phyloP scores from a whole-genome alignment of 2,329 filamentous ascomycete species.

The Thelonectria rubi region DNA sequence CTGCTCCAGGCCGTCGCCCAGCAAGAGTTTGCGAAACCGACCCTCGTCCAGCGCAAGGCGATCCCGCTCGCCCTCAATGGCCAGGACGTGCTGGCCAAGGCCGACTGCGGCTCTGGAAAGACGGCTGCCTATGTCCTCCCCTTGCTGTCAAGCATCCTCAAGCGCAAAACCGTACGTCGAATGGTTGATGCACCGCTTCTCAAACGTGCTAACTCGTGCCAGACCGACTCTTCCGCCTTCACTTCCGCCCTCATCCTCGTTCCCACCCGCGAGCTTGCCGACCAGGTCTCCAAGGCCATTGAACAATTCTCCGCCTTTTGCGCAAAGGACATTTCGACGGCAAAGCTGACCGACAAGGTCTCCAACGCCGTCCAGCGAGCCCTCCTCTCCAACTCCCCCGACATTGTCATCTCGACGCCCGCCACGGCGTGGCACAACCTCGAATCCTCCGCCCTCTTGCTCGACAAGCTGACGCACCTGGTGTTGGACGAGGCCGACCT shows the following conservation, averaged over 20 bases:
- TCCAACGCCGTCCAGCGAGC: constrained; percentile 89
- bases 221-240: constrained; percentile 60
- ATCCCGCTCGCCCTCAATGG: constrained; percentile 90
- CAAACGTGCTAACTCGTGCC: constrained; percentile 19
- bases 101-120: constrained; percentile 96
- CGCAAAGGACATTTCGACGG: constrained; percentile 80
- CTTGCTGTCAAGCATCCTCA: constrained; percentile 84
- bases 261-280: constrained; percentile 91
- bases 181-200: background rate
- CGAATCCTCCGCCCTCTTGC: constrained; percentile 68
- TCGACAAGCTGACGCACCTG: constrained; percentile 77
- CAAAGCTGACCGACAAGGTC: constrained; percentile 91
- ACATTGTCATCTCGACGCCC: constrained; percentile 91
- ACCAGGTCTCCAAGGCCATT: constrained; percentile 85
- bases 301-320: constrained; percentile 83
- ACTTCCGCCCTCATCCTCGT: constrained; percentile 89
- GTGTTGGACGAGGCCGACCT: constrained; percentile 96
- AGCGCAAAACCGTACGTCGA: constrained; percentile 71
- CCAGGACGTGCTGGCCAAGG: constrained; percentile 88
- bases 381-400: constrained; percentile 83
- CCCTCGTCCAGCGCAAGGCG: constrained; percentile 85
- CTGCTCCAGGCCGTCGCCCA: constrained; percentile 86
- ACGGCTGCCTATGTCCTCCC: constrained; percentile 95
- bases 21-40: constrained; percentile 85
- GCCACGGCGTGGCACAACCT: constrained; percentile 83